Evolutionary conservation across 164 flowering plant species (phyloP).

Genomic region (Hamamelis virginiana): DNA sequence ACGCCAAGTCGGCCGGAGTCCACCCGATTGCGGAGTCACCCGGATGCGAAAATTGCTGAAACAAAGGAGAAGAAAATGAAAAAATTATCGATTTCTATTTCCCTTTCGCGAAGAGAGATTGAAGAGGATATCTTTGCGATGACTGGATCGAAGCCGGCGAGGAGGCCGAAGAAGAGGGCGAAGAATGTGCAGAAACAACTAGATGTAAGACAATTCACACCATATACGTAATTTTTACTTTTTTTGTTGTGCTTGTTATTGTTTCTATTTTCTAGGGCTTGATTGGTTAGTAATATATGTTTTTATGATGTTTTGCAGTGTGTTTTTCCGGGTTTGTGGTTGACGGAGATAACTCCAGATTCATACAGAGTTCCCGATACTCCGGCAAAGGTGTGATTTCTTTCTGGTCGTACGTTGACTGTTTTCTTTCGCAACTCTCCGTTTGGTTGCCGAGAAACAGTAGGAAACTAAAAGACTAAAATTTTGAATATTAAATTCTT

Average conservation of each 20-base stretch:
- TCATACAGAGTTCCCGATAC: constrained; percentile 34
- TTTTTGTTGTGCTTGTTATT: no score
- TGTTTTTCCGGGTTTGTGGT: constrained; percentile 49
- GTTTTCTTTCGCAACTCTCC: neutral
- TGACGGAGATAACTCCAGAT: constrained; percentile 34
- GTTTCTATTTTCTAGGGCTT: neutral
- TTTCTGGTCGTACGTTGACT: neutral
- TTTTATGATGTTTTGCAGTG: constrained; percentile 23
- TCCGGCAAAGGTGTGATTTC: constrained; percentile 33
- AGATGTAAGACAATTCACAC: constrained; percentile 20
- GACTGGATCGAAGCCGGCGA: constrained; percentile 34
- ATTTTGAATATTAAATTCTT: neutral
- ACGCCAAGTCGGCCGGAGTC: no score
- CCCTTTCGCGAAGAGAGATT: constrained; percentile 26
- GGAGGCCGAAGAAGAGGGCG: constrained; percentile 34
- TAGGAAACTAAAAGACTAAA: neutral
- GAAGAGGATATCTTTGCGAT: constrained; percentile 29
- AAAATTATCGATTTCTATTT: constrained; percentile 14
- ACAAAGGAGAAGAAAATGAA: constrained; percentile 11
- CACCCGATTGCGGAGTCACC: neutral
- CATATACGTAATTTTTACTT: no score
- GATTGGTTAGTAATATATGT: neutral
- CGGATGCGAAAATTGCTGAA: constrained; percentile 5
- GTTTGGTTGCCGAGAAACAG: neutral
- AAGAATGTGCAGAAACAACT: constrained; percentile 32